These are phyloP conservation scores for Furcasterigmium sp. DNA, from an alignment of 2,329 filamentous ascomycete species.

Conservation along the genomic window DNA sequence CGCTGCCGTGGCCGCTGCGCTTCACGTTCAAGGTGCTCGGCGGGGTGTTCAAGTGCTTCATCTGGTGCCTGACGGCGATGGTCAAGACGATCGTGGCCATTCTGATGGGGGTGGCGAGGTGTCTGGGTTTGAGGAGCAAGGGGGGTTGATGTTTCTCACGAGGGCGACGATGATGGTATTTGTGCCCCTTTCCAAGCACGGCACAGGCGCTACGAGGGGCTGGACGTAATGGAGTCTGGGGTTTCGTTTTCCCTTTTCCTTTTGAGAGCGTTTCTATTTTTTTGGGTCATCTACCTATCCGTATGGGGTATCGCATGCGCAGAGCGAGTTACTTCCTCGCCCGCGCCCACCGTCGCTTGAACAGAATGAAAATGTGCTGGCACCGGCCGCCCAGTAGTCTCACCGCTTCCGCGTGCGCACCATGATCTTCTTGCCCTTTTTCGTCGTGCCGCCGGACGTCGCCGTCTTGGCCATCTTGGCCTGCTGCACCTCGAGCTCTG, in stretches of 20 bases:
- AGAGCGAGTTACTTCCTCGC: no score
- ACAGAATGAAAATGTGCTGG: no score
- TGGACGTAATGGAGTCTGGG: neutral
- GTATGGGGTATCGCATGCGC: no score
- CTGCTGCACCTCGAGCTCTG: slow-evolving; percentile 55
- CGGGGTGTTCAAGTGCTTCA: slow-evolving; percentile 50
- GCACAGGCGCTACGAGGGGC: no score
- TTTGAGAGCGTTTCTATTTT: slow-evolving; percentile 4
- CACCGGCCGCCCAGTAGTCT: no score
- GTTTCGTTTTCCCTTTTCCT: no score
- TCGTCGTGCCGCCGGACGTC: slow-evolving; percentile 54
- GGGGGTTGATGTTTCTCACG: neutral
- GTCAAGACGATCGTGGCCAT: slow-evolving; percentile 49
- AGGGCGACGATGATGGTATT: no score
- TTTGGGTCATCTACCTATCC: neutral
- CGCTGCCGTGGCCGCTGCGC: slow-evolving; percentile 44
- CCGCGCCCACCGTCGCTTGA: no score
- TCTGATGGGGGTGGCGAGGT: slow-evolving; percentile 46
- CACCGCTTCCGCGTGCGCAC: slow-evolving; percentile 57
- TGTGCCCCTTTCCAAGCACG: no score
- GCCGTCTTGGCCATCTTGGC: slow-evolving; percentile 62
- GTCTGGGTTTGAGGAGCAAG: slow-evolving; percentile 28
- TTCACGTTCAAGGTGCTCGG: slow-evolving; percentile 45
- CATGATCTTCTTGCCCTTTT: slow-evolving; percentile 57
- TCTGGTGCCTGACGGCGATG: slow-evolving; percentile 51